These are phyloP conservation scores for Ceratocystis huliohia DNA, from an alignment of 2,329 filamentous ascomycete genomes.

Conservation along the genomic window DNA sequence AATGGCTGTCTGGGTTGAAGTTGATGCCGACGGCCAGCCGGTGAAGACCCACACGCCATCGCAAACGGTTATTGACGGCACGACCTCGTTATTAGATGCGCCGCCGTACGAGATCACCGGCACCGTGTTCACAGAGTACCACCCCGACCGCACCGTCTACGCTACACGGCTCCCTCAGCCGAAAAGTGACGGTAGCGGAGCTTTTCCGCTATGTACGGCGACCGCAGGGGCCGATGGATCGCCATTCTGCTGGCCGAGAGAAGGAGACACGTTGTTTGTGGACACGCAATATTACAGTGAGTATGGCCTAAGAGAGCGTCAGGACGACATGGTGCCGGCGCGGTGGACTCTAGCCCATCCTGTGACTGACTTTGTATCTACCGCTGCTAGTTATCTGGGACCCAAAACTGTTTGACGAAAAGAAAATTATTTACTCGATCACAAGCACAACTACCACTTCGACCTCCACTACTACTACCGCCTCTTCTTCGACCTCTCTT, in stretches of 20 bases:
- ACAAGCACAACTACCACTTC: conserved; percentile 7
- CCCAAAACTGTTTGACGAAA: conserved; percentile 36
- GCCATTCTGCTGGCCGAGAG: conserved; percentile 41
- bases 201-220: conserved; percentile 36
- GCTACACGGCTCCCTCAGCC: conserved; percentile 36
- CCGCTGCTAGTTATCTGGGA: conserved; percentile 42
- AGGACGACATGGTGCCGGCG: too few species aligned
- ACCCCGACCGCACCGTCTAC: conserved; percentile 32
- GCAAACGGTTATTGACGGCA: conserved; percentile 35
- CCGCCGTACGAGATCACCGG: conserved; percentile 38
- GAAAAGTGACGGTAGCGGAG: conserved; percentile 33
- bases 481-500: background rate
- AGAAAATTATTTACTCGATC: conserved; percentile 28
- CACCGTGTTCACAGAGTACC: conserved; percentile 31
- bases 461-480: background rate
- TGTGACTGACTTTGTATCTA: background rate
- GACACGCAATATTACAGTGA: conserved; percentile 41
- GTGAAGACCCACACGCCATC: conserved; percentile 38
- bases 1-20: conserved; percentile 40
- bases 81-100: conserved; percentile 30
- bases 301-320: conserved; percentile 18
- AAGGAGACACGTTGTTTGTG: conserved; percentile 33
- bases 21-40: conserved; percentile 36
- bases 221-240: conserved; percentile 36
- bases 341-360: background rate